phyloP scores from a whole-genome alignment of 2,329 filamentous ascomycete species.

The Pseudogymnoascus sp. region DNA sequence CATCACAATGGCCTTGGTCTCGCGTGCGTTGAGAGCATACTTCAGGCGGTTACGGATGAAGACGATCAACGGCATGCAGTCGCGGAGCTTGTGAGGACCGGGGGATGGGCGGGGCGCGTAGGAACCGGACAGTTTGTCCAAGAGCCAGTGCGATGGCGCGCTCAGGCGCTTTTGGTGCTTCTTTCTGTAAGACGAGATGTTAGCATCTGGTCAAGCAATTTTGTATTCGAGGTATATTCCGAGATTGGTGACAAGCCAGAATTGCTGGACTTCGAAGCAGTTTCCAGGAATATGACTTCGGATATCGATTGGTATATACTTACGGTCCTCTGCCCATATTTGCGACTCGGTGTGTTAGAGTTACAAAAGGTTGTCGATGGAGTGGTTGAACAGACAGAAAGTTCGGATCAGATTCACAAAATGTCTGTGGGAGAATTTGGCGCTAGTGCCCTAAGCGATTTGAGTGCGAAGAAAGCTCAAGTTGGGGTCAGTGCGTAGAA shows the following conservation, averaged over 20 bases:
- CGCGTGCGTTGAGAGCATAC: conserved; percentile 98
- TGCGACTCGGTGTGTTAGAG: conserved; percentile 22
- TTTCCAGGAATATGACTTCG: not conserved
- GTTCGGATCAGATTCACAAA: not conserved
- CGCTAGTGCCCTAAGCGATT: conserved; percentile 9
- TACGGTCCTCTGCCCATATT: conserved; percentile 44
- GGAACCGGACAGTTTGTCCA: conserved; percentile 97
- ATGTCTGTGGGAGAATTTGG: conserved; percentile 7
- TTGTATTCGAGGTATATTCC: not conserved
- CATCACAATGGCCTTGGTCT: conserved; percentile 97
- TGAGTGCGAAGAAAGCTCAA: not conserved
- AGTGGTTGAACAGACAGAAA: conserved; percentile 10
- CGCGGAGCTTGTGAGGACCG: conserved; percentile 98
- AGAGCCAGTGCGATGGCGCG: conserved; percentile 98
- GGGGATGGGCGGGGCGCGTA: conserved; percentile 65
- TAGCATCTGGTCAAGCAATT: conserved; percentile 14
- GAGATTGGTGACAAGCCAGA: not conserved
- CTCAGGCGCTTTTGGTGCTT: conserved; percentile 99
- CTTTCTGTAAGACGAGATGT: conserved; percentile 54
- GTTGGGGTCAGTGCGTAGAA: not conserved
- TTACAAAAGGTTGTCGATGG: conserved; percentile 18
- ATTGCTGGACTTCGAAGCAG: not conserved
- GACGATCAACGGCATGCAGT: conserved; percentile 97
- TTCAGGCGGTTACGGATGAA: conserved; percentile 96
- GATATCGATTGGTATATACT: conserved; percentile 16